phyloP scores from a whole-genome alignment of 805 yeast genomes.

The Candida chauliodis region DNA sequence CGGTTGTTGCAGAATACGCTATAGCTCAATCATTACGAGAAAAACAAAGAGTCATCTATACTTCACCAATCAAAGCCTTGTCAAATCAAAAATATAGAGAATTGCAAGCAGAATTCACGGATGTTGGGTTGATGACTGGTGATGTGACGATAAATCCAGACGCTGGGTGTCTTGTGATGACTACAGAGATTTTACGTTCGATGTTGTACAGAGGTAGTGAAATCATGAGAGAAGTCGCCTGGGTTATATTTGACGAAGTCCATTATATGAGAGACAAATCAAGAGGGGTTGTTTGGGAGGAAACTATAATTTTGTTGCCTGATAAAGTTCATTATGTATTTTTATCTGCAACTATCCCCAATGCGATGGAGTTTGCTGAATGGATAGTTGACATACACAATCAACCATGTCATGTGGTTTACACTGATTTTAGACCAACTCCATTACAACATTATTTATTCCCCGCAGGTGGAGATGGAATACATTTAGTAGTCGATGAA shows the following conservation, averaged over 20 bases:
- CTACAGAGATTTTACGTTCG: constrained; percentile 94
- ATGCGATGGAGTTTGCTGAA: constrained; percentile 97
- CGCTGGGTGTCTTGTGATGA: constrained; percentile 97
- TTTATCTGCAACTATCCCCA: constrained; percentile 94
- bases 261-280: constrained; percentile 98
- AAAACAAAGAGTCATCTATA: constrained; percentile 90
- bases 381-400: constrained; percentile 95
- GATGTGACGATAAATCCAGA: constrained; percentile 98
- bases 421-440: constrained; percentile 98
- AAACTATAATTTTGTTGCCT: constrained; percentile 90
- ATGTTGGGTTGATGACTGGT: constrained; percentile 98
- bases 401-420: constrained; percentile 98
- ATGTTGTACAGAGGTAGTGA: constrained; percentile 98
- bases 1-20: constrained; percentile 96
- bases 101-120: constrained; percentile 87
- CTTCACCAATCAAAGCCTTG: constrained; percentile 93
- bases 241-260: constrained; percentile 98
- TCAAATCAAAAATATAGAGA: constrained; percentile 95
- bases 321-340: constrained; percentile 94
- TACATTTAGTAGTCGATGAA: constrained; percentile 95
- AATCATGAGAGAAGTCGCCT: constrained; percentile 97
- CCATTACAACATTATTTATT: constrained; percentile 96
- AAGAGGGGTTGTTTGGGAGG: constrained; percentile 99
- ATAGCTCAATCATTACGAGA: constrained; percentile 91
- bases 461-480: constrained; percentile 99